Percentiles rank a stretch among this genome's conserved stretches.
phyloP scores from a whole-genome alignment of 495 filamentous ascomycete genomes.

The Bryoglossum gracile region DNA sequence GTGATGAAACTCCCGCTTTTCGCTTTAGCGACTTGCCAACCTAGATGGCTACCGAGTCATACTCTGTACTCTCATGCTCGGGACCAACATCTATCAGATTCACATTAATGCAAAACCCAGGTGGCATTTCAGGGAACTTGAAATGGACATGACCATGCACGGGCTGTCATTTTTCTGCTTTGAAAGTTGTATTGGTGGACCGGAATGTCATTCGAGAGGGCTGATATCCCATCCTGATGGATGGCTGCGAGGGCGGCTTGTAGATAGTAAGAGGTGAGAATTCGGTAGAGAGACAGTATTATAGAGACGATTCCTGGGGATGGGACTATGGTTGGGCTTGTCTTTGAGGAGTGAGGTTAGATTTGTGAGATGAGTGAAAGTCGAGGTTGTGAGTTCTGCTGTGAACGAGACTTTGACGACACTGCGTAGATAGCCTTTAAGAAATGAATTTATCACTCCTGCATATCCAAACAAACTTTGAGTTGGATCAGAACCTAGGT shows the following conservation, averaged over 20 bases:
- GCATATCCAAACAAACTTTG: too few relatives aligned
- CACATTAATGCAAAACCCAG: constrained; percentile 47
- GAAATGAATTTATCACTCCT: too few relatives aligned
- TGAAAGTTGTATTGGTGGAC: constrained; percentile 20
- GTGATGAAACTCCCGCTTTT: constrained; percentile 29
- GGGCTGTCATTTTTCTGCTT: constrained; percentile 37
- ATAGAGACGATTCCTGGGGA: too few relatives aligned
- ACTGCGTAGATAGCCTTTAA: too few relatives aligned
- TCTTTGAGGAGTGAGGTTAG: too few relatives aligned
- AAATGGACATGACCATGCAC: constrained; percentile 51
- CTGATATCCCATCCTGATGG: constrained; percentile 49
- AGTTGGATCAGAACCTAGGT: too few relatives aligned
- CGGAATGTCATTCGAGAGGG: constrained; percentile 45
- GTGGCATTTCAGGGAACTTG: constrained; percentile 44
- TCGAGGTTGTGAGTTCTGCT: too few relatives aligned
- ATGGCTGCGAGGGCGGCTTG: constrained; percentile 24
- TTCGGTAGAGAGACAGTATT: too few relatives aligned
- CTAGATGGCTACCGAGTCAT: constrained; percentile 50
- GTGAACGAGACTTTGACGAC: too few relatives aligned
- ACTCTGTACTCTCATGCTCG: constrained; percentile 53
- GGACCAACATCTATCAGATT: constrained; percentile 43
- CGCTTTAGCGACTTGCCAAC: neutral
- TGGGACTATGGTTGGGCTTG: too few relatives aligned
- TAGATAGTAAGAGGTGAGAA: constrained; percentile 6
- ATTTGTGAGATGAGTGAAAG: too few relatives aligned